phyloP scores from a whole-genome alignment of 1,139 yeast genomes.

The Hemisphaericaspora subhashii region DNA sequence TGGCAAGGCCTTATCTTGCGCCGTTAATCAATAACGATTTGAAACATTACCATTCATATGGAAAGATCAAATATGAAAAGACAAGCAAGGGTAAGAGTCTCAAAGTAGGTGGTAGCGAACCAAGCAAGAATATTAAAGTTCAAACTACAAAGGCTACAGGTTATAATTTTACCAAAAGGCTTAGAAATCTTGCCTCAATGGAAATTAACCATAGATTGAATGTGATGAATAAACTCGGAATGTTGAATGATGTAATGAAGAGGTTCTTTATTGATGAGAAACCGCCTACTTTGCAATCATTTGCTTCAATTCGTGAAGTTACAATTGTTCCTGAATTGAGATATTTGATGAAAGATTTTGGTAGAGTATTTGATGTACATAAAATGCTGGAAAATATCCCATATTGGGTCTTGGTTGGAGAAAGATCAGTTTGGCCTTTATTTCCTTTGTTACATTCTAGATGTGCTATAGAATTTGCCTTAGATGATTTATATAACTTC shows the following conservation, averaged over 20 bases:
- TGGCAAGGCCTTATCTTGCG: constrained; percentile 91
- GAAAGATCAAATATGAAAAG: constrained; percentile 28
- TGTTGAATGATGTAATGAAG: constrained; percentile 69
- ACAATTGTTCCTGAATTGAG: constrained; percentile 88
- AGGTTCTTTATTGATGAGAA: constrained; percentile 86
- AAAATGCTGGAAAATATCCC: constrained; percentile 70
- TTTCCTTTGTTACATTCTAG: constrained; percentile 84
- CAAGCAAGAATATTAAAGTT: constrained; percentile 11
- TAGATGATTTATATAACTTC: constrained; percentile 70
- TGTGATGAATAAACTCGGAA: constrained; percentile 74
- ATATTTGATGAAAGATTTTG: constrained; percentile 65
- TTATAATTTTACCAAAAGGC: constrained; percentile 32
- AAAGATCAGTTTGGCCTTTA: constrained; percentile 91
- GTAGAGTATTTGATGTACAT: constrained; percentile 74
- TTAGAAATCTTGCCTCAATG: constrained; percentile 42
- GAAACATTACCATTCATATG: constrained; percentile 52
- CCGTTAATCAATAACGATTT: constrained; percentile 83
- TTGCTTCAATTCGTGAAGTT: constrained; percentile 61
- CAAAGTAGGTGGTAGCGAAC: constrained; percentile 11
- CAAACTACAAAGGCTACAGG: constrained; percentile 33
- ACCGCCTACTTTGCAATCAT: constrained; percentile 63
- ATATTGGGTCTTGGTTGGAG: constrained; percentile 91
- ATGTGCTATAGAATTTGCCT: constrained; percentile 84
- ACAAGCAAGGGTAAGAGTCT: constrained; percentile 9
- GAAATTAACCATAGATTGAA: constrained; percentile 85